Conservation (phyloP, 1,284 basidiomycete genomes). For the Fomitopsis betulina region DNA sequence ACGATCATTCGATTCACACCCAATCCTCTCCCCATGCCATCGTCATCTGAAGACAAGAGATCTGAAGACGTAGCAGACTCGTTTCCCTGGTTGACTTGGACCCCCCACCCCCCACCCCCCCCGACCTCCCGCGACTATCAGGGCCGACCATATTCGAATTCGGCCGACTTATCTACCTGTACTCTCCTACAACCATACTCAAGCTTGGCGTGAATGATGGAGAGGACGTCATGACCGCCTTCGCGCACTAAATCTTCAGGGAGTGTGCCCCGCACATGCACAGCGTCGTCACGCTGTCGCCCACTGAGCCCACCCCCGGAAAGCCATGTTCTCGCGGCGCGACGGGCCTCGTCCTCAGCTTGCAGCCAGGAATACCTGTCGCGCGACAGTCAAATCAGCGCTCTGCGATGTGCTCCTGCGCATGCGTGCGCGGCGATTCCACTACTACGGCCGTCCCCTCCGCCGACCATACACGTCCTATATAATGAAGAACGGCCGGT, state of each 20-base stretch:
- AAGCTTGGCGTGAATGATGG: neutral
- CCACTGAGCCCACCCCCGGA: too few species aligned
- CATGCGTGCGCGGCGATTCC: neutral
- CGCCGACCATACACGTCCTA: conserved; percentile 3
- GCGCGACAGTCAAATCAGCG: neutral
- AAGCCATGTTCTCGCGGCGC: too few species aligned
- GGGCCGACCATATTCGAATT: neutral
- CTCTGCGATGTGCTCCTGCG: neutral
- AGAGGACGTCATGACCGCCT: neutral
- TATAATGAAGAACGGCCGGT: neutral
- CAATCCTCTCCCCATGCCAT: too few species aligned
- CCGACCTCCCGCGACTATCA: neutral
- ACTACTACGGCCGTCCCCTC: neutral
- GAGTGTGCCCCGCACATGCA: neutral
- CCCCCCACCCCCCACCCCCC: too few species aligned
- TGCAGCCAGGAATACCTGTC: neutral
- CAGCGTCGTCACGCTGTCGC: neutral
- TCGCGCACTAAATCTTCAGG: neutral
- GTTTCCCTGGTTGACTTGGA: neutral
- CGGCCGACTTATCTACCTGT: neutral
- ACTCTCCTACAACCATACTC: neutral
- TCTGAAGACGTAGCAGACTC: too few species aligned
- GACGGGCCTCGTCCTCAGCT: neutral
- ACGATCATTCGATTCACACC: too few species aligned
- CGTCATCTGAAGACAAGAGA: too few species aligned